Percentiles rank a stretch among this genome's conserved stretches.
These are phyloP conservation scores for Aspergillus hiratsukae DNA, from an alignment of 2,329 filamentous ascomycete genomes.

Conservation along the genomic window DNA sequence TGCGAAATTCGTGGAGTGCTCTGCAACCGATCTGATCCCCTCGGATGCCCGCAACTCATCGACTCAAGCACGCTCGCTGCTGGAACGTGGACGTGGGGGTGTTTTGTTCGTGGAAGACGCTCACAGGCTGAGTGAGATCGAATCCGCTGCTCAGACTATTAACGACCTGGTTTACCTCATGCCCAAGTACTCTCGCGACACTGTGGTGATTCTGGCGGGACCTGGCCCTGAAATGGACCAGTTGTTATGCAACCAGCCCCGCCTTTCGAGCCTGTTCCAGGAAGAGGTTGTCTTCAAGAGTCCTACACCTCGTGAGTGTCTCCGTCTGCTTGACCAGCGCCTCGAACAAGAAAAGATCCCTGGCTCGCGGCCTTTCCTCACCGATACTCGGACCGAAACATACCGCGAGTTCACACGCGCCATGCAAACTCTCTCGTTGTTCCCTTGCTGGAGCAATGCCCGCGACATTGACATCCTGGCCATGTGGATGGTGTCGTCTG, in stretches of 20 bases:
- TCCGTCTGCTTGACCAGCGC: slow-evolving; percentile 14
- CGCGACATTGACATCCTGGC: slow-evolving; percentile 15
- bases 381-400: slow-evolving; percentile 9
- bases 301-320: slow-evolving; percentile 16
- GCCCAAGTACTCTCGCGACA: slow-evolving; percentile 9
- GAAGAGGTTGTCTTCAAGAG: slow-evolving; percentile 18
- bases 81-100: slow-evolving; percentile 12
- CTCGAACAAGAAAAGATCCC: slow-evolving; percentile 12
- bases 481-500: slow-evolving; percentile 17
- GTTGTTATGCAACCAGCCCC: slow-evolving; percentile 14
- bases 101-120: slow-evolving; percentile 17
- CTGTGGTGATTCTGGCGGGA: slow-evolving; percentile 16
- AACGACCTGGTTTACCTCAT: slow-evolving; percentile 16
- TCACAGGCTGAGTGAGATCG: slow-evolving; percentile 13
- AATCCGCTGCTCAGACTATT: slow-evolving; percentile 7
- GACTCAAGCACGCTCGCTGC: slow-evolving; percentile 7
- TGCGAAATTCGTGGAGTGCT: slow-evolving; percentile 12
- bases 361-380: slow-evolving; percentile 11
- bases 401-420: slow-evolving; percentile 18
- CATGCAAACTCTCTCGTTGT: slow-evolving; percentile 18
- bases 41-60: slow-evolving; percentile 5
- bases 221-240: slow-evolving; percentile 15
- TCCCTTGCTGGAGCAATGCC: slow-evolving; percentile 19
- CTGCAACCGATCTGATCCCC: slow-evolving; percentile 11
- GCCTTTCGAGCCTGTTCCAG: slow-evolving; percentile 15